These are phyloP conservation scores for Monosporascus ibericus DNA, from an alignment of 2,329 filamentous ascomycete genomes.

Conservation along the genomic window DNA sequence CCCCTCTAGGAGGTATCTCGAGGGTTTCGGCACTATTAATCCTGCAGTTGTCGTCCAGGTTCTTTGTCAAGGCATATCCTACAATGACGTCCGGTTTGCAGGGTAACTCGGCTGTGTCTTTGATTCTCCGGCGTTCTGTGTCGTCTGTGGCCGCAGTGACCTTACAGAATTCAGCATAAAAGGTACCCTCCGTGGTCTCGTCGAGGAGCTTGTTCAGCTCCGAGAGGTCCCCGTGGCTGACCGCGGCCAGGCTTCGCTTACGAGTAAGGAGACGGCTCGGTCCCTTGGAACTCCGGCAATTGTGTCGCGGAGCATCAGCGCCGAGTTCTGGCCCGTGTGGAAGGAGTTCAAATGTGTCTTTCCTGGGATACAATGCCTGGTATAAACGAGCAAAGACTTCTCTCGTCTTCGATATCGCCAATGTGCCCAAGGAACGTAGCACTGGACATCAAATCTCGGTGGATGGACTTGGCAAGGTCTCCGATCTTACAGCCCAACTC, in stretches of 20 bases:
- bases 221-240: slow-evolving; percentile 21
- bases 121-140: neutral
- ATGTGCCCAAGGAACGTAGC: neutral
- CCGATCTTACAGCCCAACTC: neutral
- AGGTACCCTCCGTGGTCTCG: neutral
- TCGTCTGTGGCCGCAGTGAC: neutral
- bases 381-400: neutral
- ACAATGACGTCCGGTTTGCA: neutral
- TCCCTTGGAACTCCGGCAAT: neutral
- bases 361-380: neutral
- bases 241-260: slow-evolving; percentile 8
- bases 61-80: neutral
- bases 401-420: neutral
- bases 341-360: neutral
- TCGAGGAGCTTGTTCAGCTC: slow-evolving; percentile 25
- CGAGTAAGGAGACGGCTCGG: slow-evolving; percentile 3
- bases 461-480: neutral
- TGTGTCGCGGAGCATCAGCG: neutral
- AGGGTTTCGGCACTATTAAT: neutral
- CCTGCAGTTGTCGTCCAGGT: neutral
- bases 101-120: neutral
- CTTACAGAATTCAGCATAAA: neutral
- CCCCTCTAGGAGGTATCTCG: neutral
- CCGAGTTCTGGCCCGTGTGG: too few species aligned
- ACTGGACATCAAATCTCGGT: neutral